Base-by-base conservation (phyloP, 2,329 filamentous ascomycete species). In the Rachicladosporium sp. region DNA sequence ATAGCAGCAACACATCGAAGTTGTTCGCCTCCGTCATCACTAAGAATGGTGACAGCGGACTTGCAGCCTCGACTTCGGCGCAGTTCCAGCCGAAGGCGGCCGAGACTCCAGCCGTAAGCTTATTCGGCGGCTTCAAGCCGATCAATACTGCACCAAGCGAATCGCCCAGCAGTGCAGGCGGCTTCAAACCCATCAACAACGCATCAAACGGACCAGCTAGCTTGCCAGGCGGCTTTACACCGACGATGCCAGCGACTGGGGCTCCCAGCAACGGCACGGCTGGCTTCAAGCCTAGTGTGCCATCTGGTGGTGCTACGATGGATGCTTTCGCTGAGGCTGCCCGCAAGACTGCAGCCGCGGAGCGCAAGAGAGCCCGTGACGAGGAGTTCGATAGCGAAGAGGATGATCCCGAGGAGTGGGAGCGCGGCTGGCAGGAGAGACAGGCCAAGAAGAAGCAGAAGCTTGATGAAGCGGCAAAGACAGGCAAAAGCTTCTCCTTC, bases 371-470 rank as follows among this genome's bases (percentile, higher is more conserved):
- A 51, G 64, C 67, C 36, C 70, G 68, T 51, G 65, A 60, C 3
- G 66, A 69, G 37, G 66, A 70, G 13, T 70, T 66, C 43, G 68
- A 71, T 45, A 69, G 67, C 6, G 69, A 70, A 10, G 66, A 70
- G 39, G 67, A 71, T 32, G 65, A 70, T 33, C 64, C 68, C 45
- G 67, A 57, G 21, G 60, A 66, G 35, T 71, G 67, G 63, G 64
- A 68, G 41, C 61, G 62, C 39, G 56, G 58, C 41, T 58, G 71
- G 47, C 60, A 60, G 31, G 65, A 67, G 47, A 54, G 65, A 47
- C 64, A 67, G 46, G 61, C 58, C 21, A 62, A 62, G 31, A 70
- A 70, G 52, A 58, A 56, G 21, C 55, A 59, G 35, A 58, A 64
- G 45, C 50, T 67, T 33, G 60, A 60, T 31, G 56, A 62, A 21